Evolutionary conservation across 805 yeast genomes (phyloP).

Genomic region (Saturnispora halmiae): DNA sequence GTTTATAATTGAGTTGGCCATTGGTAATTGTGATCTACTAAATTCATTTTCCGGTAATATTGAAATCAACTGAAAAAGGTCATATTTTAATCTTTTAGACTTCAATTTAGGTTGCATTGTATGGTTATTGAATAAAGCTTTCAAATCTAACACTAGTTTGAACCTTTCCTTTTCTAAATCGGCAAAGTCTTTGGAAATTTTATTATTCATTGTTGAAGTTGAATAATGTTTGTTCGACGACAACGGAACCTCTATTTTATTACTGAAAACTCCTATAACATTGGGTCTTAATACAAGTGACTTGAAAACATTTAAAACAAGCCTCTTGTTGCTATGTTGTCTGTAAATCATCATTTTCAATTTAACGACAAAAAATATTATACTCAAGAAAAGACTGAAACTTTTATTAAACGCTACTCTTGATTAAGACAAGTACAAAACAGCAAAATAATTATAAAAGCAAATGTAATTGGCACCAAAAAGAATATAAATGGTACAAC

Average conservation of each 20-base stretch:
- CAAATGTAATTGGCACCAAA: constrained; percentile 38
- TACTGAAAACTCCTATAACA: no score
- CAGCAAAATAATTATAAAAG: no score
- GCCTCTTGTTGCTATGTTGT: no score
- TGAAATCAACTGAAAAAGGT: constrained; percentile 17
- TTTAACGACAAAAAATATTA: no score
- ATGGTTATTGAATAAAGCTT: constrained; percentile 18
- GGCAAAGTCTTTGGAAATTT: constrained; percentile 10
- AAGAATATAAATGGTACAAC: constrained; percentile 36
- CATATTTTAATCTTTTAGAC: constrained; percentile 19
- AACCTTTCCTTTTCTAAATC: constrained; percentile 14
- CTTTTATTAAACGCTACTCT: no score
- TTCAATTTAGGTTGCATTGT: constrained; percentile 23
- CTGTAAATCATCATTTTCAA: no score
- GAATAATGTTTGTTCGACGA: no score
- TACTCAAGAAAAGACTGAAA: no score
- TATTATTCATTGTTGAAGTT: background rate
- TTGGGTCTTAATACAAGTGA: no score
- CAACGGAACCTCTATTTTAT: no score
- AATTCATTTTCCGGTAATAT: constrained; percentile 20
- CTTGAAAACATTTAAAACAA: no score
- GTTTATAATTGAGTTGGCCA: constrained; percentile 25
- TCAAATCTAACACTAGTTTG: constrained; percentile 18
- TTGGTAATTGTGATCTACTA: constrained; percentile 20
- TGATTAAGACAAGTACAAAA: no score